Conservation (phyloP, 345 rosid genomes). For the Rhizophora mangle region DNA sequence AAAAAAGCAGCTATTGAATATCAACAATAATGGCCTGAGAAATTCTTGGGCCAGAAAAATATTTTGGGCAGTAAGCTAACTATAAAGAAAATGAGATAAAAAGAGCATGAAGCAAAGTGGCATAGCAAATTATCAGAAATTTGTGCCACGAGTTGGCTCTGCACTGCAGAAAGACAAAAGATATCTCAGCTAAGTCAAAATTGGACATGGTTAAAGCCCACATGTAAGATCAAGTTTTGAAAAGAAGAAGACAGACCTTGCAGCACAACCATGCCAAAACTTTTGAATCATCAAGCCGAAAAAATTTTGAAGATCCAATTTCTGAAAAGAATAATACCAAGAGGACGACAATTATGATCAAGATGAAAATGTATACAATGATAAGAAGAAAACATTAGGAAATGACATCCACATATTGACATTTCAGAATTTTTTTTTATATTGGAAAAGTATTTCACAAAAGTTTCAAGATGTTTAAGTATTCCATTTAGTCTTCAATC, state of each 20-base stretch:
- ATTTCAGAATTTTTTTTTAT: too few relatives aligned
- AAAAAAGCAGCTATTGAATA: neutral
- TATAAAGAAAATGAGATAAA: neutral
- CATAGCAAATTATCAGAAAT: neutral
- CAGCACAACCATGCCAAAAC: slow-evolving; percentile 70
- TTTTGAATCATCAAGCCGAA: slow-evolving; percentile 77
- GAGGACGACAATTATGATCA: neutral
- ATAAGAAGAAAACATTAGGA: too few relatives aligned
- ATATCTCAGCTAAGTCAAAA: neutral
- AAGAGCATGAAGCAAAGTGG: neutral
- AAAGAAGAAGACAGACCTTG: slow-evolving; percentile 51
- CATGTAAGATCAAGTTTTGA: neutral
- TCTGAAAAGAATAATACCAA: slow-evolving; percentile 40
- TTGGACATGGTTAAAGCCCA: neutral
- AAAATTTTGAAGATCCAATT: slow-evolving; percentile 70
- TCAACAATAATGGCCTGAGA: slow-evolving; percentile 1
- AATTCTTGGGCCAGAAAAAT: neutral
- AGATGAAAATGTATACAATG: too few relatives aligned
- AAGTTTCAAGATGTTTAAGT: too few relatives aligned
- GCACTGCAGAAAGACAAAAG: slow-evolving; percentile 11
- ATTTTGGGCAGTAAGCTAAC: neutral
- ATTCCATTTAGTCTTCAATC: too few relatives aligned
- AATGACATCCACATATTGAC: too few relatives aligned
- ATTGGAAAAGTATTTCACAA: too few relatives aligned
- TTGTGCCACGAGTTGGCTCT: neutral